Conservation (phyloP, 1,284 basidiomycete genomes). For the Boletus holoroseus region DNA sequence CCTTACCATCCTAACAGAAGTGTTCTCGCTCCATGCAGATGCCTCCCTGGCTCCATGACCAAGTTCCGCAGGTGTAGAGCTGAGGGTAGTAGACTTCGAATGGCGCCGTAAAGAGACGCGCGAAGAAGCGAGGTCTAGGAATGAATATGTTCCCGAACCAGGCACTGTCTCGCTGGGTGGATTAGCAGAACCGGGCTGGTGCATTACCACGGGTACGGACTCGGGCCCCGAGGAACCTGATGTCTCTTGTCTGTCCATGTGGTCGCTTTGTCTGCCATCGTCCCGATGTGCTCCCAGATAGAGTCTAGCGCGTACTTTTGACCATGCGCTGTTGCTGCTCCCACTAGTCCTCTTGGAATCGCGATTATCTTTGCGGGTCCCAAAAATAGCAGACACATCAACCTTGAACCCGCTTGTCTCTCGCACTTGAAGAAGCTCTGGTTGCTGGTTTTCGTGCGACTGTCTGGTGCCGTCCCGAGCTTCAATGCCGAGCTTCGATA, state of each 20-base stretch:
- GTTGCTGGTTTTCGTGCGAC: slow-evolving; percentile 11
- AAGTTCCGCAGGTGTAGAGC: slow-evolving; percentile 26
- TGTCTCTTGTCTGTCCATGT: slow-evolving; percentile 18
- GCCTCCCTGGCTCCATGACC: slow-evolving; percentile 20
- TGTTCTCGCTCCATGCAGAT: slow-evolving; percentile 16
- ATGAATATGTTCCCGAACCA: slow-evolving; percentile 42
- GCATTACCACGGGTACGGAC: slow-evolving; percentile 33
- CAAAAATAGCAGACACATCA: slow-evolving; percentile 36
- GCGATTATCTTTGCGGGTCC: slow-evolving; percentile 14
- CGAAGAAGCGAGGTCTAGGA: slow-evolving; percentile 55
- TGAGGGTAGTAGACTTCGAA: slow-evolving; percentile 33
- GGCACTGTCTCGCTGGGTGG: slow-evolving; percentile 29
- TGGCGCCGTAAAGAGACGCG: slow-evolving; percentile 38
- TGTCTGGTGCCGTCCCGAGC: background rate
- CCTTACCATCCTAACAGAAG: slow-evolving; percentile 16
- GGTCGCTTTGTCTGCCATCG: slow-evolving; percentile 24
- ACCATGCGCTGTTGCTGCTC: slow-evolving; percentile 32
- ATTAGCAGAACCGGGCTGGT: slow-evolving; percentile 24
- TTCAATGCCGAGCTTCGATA: background rate
- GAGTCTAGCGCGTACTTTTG: slow-evolving; percentile 30
- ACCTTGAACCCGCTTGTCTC: slow-evolving; percentile 43
- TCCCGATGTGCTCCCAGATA: slow-evolving; percentile 32
- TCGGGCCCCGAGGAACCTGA: slow-evolving; percentile 28
- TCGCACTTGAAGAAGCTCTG: slow-evolving; percentile 33
- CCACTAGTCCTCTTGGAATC: slow-evolving; percentile 29